Evolutionary conservation across 768 basidiomycete species (phyloP), one percentile per base, ranked within the genome.

Genomic region (Symmetrospora coprosmae): DNA sequence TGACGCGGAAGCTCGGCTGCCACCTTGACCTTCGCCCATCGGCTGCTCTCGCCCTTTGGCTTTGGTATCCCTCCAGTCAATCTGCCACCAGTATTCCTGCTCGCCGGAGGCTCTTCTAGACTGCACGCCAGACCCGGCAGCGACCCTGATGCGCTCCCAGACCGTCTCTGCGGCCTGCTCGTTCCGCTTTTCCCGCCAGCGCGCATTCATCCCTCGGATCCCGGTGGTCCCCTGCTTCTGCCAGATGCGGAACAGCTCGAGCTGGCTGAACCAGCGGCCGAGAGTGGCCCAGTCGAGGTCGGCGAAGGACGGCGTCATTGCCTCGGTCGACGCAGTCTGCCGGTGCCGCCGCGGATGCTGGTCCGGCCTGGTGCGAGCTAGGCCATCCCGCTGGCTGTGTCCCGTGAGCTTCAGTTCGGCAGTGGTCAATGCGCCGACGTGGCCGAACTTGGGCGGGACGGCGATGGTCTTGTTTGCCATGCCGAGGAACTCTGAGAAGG

Each of bases 241-340:
- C 51, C 51, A 53, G 9, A 53, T 53, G 11, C 51, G 4, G 34
- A 53, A 25, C 19, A 53, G 37, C 27, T 37, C 35, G 35, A 53
- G 37, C 51, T 53, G 51, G 9, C 25, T 8, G n/a, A 53, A 34
- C 51, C 51, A 53, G 33, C 23, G 33, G 14, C 19, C 51, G 4
- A 53, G 39, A 2, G 27, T 25, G 13, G 14, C 33, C 23, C 31
- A 5, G 21, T 53, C 33, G 19, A 47, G 45, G 21, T 47, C 8
- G 7, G 13, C 41, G 19, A 25, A 9, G 41, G 41, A 19, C 5
- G 41, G 41, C n/a, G n/a, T n/a, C n/a, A n/a, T n/a, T n/a, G n/a
- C n/a, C n/a, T n/a, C n/a, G n/a, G n/a, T n/a, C n/a, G n/a, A n/a
- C n/a, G n/a, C n/a, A n/a, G n/a, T n/a, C n/a, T n/a, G n/a, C n/a